phyloP scores from a whole-genome alignment of 176 grass and related monocot genomes.

The Hyparrhenia diplandra region DNA sequence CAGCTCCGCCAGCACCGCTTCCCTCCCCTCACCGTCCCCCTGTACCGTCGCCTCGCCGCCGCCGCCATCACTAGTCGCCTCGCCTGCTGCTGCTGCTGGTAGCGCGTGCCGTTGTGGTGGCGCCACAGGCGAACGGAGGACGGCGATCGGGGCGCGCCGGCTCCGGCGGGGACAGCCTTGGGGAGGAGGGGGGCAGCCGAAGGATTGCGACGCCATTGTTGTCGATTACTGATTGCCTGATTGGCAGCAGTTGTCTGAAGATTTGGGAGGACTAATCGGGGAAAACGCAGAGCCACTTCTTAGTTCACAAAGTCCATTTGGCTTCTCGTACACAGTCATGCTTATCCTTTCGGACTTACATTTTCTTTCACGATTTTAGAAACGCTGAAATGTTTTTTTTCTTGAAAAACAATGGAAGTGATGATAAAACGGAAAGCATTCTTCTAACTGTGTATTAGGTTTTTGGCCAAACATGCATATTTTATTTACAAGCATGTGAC shows the following conservation, averaged over 20 bases:
- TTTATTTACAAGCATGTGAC: too few relatives aligned
- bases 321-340: not conserved
- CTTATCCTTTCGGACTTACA: not conserved
- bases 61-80: not conserved
- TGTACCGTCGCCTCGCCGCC: slow-evolving; percentile 49
- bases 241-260: not conserved
- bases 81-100: not conserved
- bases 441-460: not conserved
- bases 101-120: not conserved
- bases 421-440: not conserved
- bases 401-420: too few relatives aligned
- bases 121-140: not conserved
- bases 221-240: not conserved
- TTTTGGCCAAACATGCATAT: too few relatives aligned
- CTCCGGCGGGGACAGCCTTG: not conserved
- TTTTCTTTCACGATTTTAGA: not conserved
- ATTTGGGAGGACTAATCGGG: not conserved
- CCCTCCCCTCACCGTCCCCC: slow-evolving; percentile 59
- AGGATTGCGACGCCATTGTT: not conserved
- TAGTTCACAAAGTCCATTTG: slow-evolving; percentile 3
- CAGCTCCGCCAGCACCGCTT: slow-evolving; percentile 56
- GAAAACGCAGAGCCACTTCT: not conserved
- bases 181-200: not conserved
- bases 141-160: not conserved
- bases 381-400: too few relatives aligned